These are phyloP conservation scores for Sporisorium scitamineum DNA, from an alignment of 1,284 basidiomycete species.

Conservation along the genomic window DNA sequence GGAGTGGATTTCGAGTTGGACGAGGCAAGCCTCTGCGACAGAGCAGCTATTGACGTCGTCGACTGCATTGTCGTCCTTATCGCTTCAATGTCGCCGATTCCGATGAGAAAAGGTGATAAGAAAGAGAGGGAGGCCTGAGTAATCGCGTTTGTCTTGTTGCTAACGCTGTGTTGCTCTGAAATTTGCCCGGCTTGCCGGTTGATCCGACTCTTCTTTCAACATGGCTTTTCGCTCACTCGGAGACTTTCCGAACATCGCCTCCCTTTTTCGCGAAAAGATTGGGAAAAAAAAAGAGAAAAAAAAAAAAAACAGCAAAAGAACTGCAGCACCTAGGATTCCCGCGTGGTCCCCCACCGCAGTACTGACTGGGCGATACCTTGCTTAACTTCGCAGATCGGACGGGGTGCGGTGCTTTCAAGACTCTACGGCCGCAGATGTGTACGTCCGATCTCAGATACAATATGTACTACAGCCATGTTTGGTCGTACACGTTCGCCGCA, in stretches of 20 bases:
- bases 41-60: conserved; percentile 15
- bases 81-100: neutral
- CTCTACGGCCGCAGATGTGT: conserved; percentile 80
- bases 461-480: no score
- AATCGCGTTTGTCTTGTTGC: neutral
- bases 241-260: conserved; percentile 17
- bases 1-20: neutral
- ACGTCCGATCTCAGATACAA: neutral
- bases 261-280: neutral
- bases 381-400: conserved; percentile 85
- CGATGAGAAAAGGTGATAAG: neutral
- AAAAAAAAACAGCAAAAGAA: conserved; percentile 71
- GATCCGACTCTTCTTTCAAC: neutral
- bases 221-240: neutral
- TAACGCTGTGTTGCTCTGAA: conserved; percentile 5
- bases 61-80: conserved; percentile 9
- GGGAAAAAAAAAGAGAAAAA: conserved; percentile 1
- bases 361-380: conserved; percentile 83
- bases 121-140: neutral
- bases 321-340: conserved; percentile 84
- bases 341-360: conserved; percentile 85
- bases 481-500: no score
- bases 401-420: conserved; percentile 83
- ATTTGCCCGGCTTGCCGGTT: conserved; percentile 7
- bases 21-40: conserved; percentile 2